Evolutionary conservation across 2,329 filamentous ascomycete species (phyloP), one percentile per base, ranked within the genome.

Genomic region (Fonsecaea nubica): DNA sequence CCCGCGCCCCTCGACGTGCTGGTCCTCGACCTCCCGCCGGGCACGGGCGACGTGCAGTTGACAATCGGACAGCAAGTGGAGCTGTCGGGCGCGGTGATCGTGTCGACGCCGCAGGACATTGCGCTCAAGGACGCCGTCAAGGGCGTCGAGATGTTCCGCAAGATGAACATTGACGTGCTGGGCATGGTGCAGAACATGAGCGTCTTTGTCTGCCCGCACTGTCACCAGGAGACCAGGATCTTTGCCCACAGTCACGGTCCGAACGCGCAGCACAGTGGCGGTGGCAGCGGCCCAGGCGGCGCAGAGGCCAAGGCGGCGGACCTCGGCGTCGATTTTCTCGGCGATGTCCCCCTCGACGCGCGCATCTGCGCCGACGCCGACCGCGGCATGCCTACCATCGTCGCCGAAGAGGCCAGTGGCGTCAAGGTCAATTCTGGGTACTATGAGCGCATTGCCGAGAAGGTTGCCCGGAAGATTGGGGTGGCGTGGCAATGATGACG

Each of bases 181-280:
- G 95, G 95, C 1, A 87, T 98, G 79, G 90, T 99, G 18, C 90
- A 95, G 76, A 97, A 97, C 75, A 97, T 97, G 93, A 90, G 89
- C 7, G 84, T 92, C 42, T 96, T 96, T 76, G 86, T 84, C 3
- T 96, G 93, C 72, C 92, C 92, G 0, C 86, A 89, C 71, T 97
- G 93, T 74, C 84, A 87, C 5, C 84, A 87, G n/a, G 84, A 89
- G 71, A 92, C 90, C 3, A 88, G 87, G 68, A 88, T 97, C 25
- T 95, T 96, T 75, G 90, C 91, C 1, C 66, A 72, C 32, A 48
- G 56, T n/a, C 36, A 54, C 9, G 53, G 68, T 35, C 38, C 56
- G 35, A 69, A 60, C 42, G 71, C 73, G 5, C 40, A 61, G 5
- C 40, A 61, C 65, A 73, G 30, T 32, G 30, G 58, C 25, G 3